Base-by-base conservation (phyloP, 2,329 filamentous ascomycete species). In the Pseudogymnoascus sp. region DNA sequence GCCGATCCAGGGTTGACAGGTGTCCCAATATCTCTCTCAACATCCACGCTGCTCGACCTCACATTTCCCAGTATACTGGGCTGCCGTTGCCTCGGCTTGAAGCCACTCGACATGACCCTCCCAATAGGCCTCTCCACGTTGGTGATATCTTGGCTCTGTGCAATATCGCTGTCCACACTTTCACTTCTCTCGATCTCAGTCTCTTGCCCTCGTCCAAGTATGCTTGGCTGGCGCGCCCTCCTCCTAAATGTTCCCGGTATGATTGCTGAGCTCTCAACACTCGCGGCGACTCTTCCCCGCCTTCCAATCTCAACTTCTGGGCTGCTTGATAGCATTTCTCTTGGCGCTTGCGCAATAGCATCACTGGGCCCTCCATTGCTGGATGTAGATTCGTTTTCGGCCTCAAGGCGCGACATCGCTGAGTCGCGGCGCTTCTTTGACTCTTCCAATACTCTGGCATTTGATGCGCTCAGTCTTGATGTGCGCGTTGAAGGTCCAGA, bases 181-280 rank as follows among this genome's bases (percentile, higher is more conserved):
- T 38, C 59, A 40, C 35, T 61, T 42, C 61, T 57, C 19, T 47
- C 61, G 17, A 57, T 57, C 19, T 47, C 61, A 26, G 36, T 57
- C 15, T 33, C 62, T 38, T 0, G 81, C 81, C 4, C 38, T 40
- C 21, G 59, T 8, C 83, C 81, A 44, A 87, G 72, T 63, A 87
- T 87, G 71, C 85, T 87, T 1, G 83, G 84, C 71, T 87, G 83
- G 53, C 85, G 77, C 17, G 78, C 77, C 50, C 85, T 79, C 40
- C 84, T 77, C 70, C 78, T 81, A 72, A 87, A 87, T 4, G 78
- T 74, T 13, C 83, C 83, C 2, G 59, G 59, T 19, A 82, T 86
- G 68, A 78, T 73, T 11, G 74, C 74, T 11, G 76, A 76, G 67
- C 79, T 79, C 50, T 83, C 74, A 44, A 77, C 76, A 0, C 61